These are phyloP conservation scores for Rhizopogon vesiculosus DNA, from an alignment of 768 basidiomycete species.

Conservation along the genomic window DNA sequence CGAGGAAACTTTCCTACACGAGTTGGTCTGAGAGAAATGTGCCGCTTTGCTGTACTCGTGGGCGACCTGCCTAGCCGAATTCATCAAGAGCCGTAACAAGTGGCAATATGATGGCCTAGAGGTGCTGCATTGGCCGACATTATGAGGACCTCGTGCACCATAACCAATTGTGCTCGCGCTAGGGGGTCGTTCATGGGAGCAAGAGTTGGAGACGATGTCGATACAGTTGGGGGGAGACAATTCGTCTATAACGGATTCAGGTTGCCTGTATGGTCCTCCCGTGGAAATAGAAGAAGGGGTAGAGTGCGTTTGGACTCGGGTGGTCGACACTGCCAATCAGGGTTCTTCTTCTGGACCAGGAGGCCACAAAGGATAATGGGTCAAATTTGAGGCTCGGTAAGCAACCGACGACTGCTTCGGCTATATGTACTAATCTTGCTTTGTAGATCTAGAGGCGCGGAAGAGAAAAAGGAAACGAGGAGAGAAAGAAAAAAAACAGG, in stretches of 20 bases:
- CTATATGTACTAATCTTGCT: slow-evolving; percentile 4
- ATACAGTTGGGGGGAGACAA: slow-evolving; percentile 19
- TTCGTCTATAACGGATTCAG: slow-evolving; percentile 26
- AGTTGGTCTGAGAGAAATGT: slow-evolving; percentile 60
- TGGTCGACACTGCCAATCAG: slow-evolving; percentile 79
- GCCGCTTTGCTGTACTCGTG: slow-evolving; percentile 51
- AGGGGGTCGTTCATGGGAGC: slow-evolving; percentile 67
- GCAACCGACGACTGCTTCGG: background rate
- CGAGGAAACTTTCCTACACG: slow-evolving; percentile 66
- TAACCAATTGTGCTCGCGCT: slow-evolving; percentile 65
- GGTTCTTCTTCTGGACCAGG: slow-evolving; percentile 70
- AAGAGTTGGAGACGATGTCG: slow-evolving; percentile 48
- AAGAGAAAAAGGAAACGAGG: too few relatives aligned
- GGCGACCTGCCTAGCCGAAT: slow-evolving; percentile 48
- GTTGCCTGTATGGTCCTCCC: too few relatives aligned
- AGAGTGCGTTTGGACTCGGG: slow-evolving; percentile 52
- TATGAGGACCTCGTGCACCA: slow-evolving; percentile 45
- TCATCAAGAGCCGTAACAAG: slow-evolving; percentile 61
- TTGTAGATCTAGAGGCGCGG: too few relatives aligned
- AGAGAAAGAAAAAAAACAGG: too few relatives aligned
- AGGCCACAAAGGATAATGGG: slow-evolving; percentile 88
- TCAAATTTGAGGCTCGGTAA: slow-evolving; percentile 63
- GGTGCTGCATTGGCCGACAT: slow-evolving; percentile 65
- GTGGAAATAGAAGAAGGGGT: too few relatives aligned
- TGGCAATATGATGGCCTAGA: slow-evolving; percentile 97